Evolutionary conservation across 2,329 filamentous ascomycete genomes (phyloP), one percentile per base, ranked within the genome.

Genomic region (Pseudogymnoascus pannorum): DNA sequence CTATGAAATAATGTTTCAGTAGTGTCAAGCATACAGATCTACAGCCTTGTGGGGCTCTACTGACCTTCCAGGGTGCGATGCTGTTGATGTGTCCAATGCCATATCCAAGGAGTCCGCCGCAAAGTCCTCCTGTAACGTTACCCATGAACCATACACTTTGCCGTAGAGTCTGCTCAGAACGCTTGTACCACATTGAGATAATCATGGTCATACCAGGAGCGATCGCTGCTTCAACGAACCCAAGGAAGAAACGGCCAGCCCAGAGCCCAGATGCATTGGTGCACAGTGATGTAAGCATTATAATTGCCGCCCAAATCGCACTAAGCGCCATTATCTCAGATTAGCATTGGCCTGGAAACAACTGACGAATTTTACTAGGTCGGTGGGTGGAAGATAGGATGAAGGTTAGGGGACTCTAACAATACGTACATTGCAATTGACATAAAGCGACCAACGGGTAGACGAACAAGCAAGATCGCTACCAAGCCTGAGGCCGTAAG

Each of bases 41-140:
- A 38, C 35, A 38, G n/a, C 35, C n/a, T 38, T 38, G 35, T 38
- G 35, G 35, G 35, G 35, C 35, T 38, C 35, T 18, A 18, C 35
- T 38, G 35, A 38, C 35, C 67, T 16, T 71, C 61, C 3, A 72
- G 66, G 1, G 72, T 63, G 1, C 18, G 16, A 42, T 20, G 18
- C 16, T 42, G 9, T 42, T 42, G 38, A 70, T 69, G 60, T 75
- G 75, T n/a, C 74, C 74, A 24, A 76, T 71, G 14, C 72, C 71
- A 24, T 70, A 70, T 60, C 75, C 74, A 33, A 76, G 68, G 16
- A 76, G 72, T 29, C 60, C 48, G 8, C 60, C 60, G 22, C 36
- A 24, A 18, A 61, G 26, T 11, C 42, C 44, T n/a, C 26, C 33
- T 16, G 29, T 36, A 11, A 58, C 16, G 20, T 58, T 61, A 73